Conservation (phyloP, 1,284 basidiomycete species). For the Apiotrichum laibachii region DNA sequence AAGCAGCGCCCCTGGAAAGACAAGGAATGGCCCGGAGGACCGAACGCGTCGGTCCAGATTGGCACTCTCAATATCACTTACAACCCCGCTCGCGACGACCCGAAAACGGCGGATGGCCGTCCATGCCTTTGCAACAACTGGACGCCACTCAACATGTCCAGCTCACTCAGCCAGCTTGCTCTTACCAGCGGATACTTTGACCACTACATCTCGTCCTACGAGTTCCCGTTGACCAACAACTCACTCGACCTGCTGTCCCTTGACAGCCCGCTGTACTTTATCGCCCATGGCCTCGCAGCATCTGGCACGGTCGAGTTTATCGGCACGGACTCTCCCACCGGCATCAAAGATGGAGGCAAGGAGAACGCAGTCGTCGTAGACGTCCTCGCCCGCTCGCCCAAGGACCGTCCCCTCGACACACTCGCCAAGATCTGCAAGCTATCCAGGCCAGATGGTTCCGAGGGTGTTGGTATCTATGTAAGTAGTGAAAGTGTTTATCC, state of each 20-base stretch:
- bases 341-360: conserved; percentile 31
- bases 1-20: background rate
- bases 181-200: conserved; percentile 16
- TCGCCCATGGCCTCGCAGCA: conserved; percentile 42
- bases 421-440: conserved; percentile 44
- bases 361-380: conserved; percentile 43
- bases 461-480: conserved; percentile 49
- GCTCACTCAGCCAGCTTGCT: conserved; percentile 22
- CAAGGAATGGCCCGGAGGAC: background rate
- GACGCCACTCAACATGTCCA: conserved; percentile 28
- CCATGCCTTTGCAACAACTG: conserved; percentile 40
- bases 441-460: conserved; percentile 26
- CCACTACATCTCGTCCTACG: conserved; percentile 28
- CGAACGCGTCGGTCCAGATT: conserved; percentile 7
- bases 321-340: conserved; percentile 35
- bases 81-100: conserved; percentile 37
- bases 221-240: conserved; percentile 25
- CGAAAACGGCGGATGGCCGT: conserved; percentile 35
- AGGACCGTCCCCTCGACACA: conserved; percentile 24
- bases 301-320: conserved; percentile 46
- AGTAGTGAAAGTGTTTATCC: conserved; percentile 8
- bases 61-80: conserved; percentile 36
- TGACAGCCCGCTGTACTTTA: conserved; percentile 31
- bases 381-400: conserved; percentile 39
- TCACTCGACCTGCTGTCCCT: conserved; percentile 1